phyloP scores from a whole-genome alignment of 2,329 filamentous ascomycete species.

The Tolypocladium inflatum region DNA sequence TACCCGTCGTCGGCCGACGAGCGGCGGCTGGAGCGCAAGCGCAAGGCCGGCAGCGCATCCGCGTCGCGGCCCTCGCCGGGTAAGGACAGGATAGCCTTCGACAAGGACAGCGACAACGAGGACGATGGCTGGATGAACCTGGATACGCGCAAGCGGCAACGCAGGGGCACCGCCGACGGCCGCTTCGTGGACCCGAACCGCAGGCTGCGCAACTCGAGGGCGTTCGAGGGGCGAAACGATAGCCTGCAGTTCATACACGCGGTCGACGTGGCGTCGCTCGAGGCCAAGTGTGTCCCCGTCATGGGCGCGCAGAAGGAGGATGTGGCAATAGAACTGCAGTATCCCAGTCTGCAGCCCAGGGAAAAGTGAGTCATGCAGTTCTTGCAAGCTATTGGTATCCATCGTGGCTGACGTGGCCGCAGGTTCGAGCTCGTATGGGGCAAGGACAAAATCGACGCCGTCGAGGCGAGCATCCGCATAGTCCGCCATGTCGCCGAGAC shows the following conservation, averaged over 20 bases:
- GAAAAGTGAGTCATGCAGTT: constrained; percentile 39
- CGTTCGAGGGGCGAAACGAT: constrained; percentile 33
- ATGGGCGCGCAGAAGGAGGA: constrained; percentile 41
- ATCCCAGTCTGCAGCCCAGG: constrained; percentile 63
- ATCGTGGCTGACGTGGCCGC: constrained; percentile 10
- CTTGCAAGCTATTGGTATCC: neutral
- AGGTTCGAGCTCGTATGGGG: constrained; percentile 60
- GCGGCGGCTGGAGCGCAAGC: constrained; percentile 33
- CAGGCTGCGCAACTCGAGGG: constrained; percentile 33
- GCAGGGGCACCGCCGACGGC: constrained; percentile 29
- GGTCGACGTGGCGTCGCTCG: constrained; percentile 42
- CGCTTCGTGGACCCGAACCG: constrained; percentile 36
- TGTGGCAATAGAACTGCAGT: constrained; percentile 63
- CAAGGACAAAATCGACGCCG: constrained; percentile 69
- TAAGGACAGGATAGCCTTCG: constrained; percentile 39
- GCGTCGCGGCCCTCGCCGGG: constrained; percentile 31
- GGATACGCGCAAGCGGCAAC: constrained; percentile 38
- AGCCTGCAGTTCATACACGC: constrained; percentile 47
- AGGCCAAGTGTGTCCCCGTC: constrained; percentile 40
- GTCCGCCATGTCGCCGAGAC: constrained; percentile 61
- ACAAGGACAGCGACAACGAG: constrained; percentile 40
- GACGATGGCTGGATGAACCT: constrained; percentile 43
- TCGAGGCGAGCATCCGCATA: constrained; percentile 62
- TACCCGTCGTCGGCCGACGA: constrained; percentile 31
- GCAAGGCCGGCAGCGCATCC: constrained; percentile 30